A percentile compares a stretch with the other conserved stretches of the same genome.
Evolutionary conservation across 1,139 yeast species (phyloP).

Genomic region (Kodamaea arcana): DNA sequence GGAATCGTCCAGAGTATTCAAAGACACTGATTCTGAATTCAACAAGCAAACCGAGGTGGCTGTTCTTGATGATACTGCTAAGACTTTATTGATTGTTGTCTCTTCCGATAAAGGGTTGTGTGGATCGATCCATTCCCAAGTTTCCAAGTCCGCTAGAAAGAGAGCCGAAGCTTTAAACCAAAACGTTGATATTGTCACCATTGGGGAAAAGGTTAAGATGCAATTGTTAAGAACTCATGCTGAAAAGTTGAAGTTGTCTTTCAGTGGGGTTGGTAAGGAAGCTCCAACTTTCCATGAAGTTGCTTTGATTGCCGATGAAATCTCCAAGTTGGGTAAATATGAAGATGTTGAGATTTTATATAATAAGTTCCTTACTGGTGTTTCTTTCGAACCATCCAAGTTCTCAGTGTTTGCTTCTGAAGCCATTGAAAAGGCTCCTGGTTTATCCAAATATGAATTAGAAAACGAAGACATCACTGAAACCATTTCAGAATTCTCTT

Average conservation of each 20-base stretch:
- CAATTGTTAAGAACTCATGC: slow-evolving; percentile 85
- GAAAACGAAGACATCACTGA: slow-evolving; percentile 67
- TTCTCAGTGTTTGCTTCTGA: slow-evolving; percentile 66
- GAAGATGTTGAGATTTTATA: slow-evolving; percentile 76
- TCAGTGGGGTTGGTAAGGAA: slow-evolving; percentile 92
- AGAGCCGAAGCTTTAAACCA: slow-evolving; percentile 58
- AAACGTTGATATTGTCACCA: slow-evolving; percentile 73
- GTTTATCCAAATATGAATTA: slow-evolving; percentile 76
- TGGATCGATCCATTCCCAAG: slow-evolving; percentile 95
- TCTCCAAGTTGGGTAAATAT: slow-evolving; percentile 64
- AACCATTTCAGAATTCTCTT: slow-evolving; percentile 77
- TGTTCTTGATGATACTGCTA: slow-evolving; percentile 44
- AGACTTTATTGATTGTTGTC: slow-evolving; percentile 75
- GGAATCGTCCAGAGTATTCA: slow-evolving; percentile 83
- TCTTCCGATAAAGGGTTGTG: slow-evolving; percentile 98
- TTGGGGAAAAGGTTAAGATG: slow-evolving; percentile 91
- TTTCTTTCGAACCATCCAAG: slow-evolving; percentile 81
- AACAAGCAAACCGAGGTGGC: slow-evolving; percentile 78
- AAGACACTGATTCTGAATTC: slow-evolving; percentile 75
- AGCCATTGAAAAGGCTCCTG: slow-evolving; percentile 82
- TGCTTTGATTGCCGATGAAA: slow-evolving; percentile 83
- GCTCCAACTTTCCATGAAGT: slow-evolving; percentile 93
- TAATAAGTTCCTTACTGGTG: slow-evolving; percentile 85
- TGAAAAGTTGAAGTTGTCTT: slow-evolving; percentile 64
- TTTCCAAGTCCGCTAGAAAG: slow-evolving; percentile 81